Percentiles rank a stretch among this genome's conserved stretches.
These are phyloP conservation scores for Tylopilus sp. DNA, from an alignment of 1,284 basidiomycete species.

Conservation along the genomic window DNA sequence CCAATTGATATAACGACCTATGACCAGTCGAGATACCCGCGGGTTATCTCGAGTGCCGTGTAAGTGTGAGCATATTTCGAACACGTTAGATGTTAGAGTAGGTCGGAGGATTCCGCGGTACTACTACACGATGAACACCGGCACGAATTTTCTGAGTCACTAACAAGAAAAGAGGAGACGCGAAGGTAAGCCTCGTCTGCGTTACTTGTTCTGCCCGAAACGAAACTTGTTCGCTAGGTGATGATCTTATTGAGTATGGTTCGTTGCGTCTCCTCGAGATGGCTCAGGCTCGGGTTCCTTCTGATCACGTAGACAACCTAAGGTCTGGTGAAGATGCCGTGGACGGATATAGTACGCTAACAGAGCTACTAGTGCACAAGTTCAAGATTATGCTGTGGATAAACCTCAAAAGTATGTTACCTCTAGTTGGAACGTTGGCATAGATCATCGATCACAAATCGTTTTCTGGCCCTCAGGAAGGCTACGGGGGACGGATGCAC, in stretches of 20 bases:
- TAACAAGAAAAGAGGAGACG: constrained; percentile 98
- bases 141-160: constrained; percentile 91
- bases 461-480: constrained; percentile 69
- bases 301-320: constrained; percentile 96
- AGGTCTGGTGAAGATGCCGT: constrained; percentile 51
- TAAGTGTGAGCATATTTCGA: constrained; percentile 45
- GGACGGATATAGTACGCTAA: not conserved
- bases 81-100: constrained; percentile 41
- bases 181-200: constrained; percentile 41
- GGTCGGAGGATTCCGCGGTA: constrained; percentile 79
- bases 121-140: constrained; percentile 84
- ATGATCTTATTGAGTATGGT: constrained; percentile 94
- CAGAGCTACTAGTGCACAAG: constrained; percentile 51
- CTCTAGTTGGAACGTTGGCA: not conserved
- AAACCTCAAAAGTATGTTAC: constrained; percentile 65
- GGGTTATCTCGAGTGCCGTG: constrained; percentile 94
- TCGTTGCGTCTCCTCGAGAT: constrained; percentile 91
- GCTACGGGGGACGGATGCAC: constrained; percentile 87
- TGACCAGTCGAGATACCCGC: constrained; percentile 96
- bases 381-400: constrained; percentile 98
- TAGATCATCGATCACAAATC: not conserved
- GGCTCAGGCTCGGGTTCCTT: constrained; percentile 94
- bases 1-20: constrained; percentile 88
- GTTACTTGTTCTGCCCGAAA: not conserved
- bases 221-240: constrained; percentile 51